Evolutionary conservation across 345 rosid genomes (phyloP), one percentile per base, ranked within the genome.

Genomic region (Ricinus communis): DNA sequence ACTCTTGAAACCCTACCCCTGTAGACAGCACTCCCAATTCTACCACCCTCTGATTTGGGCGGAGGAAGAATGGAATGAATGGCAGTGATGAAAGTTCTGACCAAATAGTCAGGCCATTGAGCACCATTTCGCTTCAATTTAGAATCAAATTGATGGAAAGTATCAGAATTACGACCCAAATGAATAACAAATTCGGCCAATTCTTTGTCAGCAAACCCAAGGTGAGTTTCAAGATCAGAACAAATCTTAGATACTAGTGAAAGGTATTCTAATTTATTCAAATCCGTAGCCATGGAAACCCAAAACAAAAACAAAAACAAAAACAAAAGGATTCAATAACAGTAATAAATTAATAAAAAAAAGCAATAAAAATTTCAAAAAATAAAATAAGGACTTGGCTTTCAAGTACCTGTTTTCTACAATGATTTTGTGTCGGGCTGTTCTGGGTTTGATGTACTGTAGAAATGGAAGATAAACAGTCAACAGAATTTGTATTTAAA

Each of bases 91-190:
- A 94, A 79, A 0, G 96, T 87, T 0, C 87, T 85, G 3, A 90
- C 93, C 62, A 94, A 88, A 73, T 90, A 94, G 72, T 94, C 97
- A 0, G 98, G 96, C 86, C 91, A 80, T 73, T 90, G 93, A 1
- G 96, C 96, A 0, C 91, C 98, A 41, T 80, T 79, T 31, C 82
- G 79, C 85, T 90, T 91, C 56, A 94, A 74, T 76, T 83, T 84
- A 66, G 81, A 54, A 64, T 91, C 90, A 65, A 94, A 90, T 58
- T 90, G 89, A 5, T 85, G 93, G 10, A 87, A 87, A 5, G 90
- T 77, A 53, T 76, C 80, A 40, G 88, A 87, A 31, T 52, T 54
- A 19, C 83, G 85, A 45, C 93, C 90, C 65, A 88, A 63, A 50
- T 94, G 90, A 70, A 86, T 88, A 21, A 94, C 82, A 70, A 83